phyloP scores from a whole-genome alignment of 2,329 filamentous ascomycete species.

The Aaosphaeria arxii region DNA sequence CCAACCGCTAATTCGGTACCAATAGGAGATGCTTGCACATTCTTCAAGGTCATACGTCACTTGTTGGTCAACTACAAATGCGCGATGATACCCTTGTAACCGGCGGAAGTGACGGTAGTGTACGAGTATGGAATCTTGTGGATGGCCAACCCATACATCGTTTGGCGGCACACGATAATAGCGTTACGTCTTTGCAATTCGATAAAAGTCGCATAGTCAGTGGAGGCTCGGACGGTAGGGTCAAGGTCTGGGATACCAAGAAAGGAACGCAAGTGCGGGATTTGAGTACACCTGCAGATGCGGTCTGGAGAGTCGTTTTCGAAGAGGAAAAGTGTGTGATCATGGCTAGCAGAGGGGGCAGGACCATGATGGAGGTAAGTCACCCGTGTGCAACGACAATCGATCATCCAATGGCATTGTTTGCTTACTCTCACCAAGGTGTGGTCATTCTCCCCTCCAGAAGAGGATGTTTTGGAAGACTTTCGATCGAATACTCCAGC shows the following conservation, averaged over 20 bases:
- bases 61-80: constrained; percentile 96
- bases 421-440: constrained; percentile 52
- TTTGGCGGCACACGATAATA: constrained; percentile 95
- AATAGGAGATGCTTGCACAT: constrained; percentile 74
- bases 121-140: constrained; percentile 91
- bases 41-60: constrained; percentile 91
- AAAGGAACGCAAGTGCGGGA: constrained; percentile 88
- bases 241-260: constrained; percentile 97
- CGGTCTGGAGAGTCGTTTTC: constrained; percentile 96
- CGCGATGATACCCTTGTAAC: constrained; percentile 92
- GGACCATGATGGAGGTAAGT: constrained; percentile 96
- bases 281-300: constrained; percentile 85
- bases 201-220: constrained; percentile 94
- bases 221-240: constrained; percentile 92
- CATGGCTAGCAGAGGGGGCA: constrained; percentile 77
- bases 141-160: constrained; percentile 91
- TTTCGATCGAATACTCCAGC: constrained; percentile 40
- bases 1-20: neutral
- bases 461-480: constrained; percentile 40
- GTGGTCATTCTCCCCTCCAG: constrained; percentile 90
- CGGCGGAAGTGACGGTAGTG: constrained; percentile 91
- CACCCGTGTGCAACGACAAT: neutral
- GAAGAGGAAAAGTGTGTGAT: constrained; percentile 98
- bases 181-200: constrained; percentile 95
- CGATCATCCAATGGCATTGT: neutral